Base-by-base conservation (phyloP, 345 rosid genomes). In the Eucalyptus coolabah region DNA sequence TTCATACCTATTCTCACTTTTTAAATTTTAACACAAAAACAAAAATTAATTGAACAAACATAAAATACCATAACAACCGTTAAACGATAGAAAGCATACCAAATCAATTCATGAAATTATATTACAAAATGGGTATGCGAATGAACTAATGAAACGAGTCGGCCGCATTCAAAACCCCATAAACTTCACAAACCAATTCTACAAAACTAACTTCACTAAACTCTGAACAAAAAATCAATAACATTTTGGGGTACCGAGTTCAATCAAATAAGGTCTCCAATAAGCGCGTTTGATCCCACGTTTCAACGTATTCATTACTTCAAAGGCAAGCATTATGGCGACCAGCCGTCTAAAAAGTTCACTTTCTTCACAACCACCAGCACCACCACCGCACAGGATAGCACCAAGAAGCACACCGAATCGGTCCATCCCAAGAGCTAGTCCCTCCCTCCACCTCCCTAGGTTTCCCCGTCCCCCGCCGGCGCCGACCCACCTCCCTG, bases 1-100 rank as follows among this genome's bases (percentile, higher is more conserved):
- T 21, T 44, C 3, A 4, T 40, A 13, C 28, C 0, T 0, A 4
- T 0, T 12, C 5, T 1, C 2, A 21, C 2, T 40, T 77, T 6
- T 14, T 10, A 77, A 40, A 21, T 77, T 37, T 21, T 21, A 77
- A 21, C 28, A 7, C 1, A 1, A 23, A 21, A 1, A 77, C 0
- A 6, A 26, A 21, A 12, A 0, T 40, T 12, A 10, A 69, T 34
- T 37, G 3, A 34, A 69, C 2, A 0, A 34, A 12, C 2, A 37
- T 5, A 0, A 72, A 40, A 77, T 77, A 21, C 14, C 82, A 4
- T 72, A 1, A 8, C 26, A 72, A 72, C 44, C 13, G 0, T 72
- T 19, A 7, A 21, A 37, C 14, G 0, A 21, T 1, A 11, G 2
- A 2, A 11, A 21, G 3, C 24, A 40, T 77, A 40, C 0, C 4